Percentiles rank a stretch among this genome's conserved stretches.
These are phyloP conservation scores for Komagataella pastoris DNA, from an alignment of 805 yeast genomes.

Conservation along the genomic window DNA sequence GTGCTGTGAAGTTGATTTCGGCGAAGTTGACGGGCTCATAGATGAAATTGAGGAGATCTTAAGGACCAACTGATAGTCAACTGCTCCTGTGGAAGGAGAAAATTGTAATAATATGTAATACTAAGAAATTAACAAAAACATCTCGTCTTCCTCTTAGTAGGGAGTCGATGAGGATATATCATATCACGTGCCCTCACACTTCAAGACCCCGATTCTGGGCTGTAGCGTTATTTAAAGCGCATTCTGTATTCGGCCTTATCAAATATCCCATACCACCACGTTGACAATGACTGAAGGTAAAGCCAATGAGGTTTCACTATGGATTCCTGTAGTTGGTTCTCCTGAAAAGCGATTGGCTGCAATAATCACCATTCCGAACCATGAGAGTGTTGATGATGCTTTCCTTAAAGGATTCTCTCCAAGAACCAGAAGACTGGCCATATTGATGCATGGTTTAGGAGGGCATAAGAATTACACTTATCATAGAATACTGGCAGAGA, in stretches of 20 bases:
- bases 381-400: slow-evolving; percentile 2
- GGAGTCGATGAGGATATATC: background rate
- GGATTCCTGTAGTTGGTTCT: background rate
- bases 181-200: background rate
- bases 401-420: slow-evolving; percentile 12
- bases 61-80: background rate
- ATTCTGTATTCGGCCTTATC: background rate
- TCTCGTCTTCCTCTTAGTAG: background rate
- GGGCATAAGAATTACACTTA: slow-evolving; percentile 78
- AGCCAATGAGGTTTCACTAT: background rate
- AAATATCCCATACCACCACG: background rate
- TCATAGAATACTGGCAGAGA: slow-evolving; percentile 47
- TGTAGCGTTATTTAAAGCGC: background rate
- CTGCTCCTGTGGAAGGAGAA: background rate
- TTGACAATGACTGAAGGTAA: background rate
- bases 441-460: slow-evolving; percentile 73
- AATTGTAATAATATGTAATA: background rate
- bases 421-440: slow-evolving; percentile 34
- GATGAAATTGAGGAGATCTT: slow-evolving; percentile 34
- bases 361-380: slow-evolving; percentile 4
- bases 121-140: background rate
- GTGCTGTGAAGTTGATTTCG: slow-evolving; percentile 53
- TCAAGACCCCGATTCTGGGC: too few relatives aligned
- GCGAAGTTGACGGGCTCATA: slow-evolving; percentile 54
- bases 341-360: slow-evolving; percentile 3